Conservation (phyloP, 768 basidiomycete species). For the Russula sp. region DNA sequence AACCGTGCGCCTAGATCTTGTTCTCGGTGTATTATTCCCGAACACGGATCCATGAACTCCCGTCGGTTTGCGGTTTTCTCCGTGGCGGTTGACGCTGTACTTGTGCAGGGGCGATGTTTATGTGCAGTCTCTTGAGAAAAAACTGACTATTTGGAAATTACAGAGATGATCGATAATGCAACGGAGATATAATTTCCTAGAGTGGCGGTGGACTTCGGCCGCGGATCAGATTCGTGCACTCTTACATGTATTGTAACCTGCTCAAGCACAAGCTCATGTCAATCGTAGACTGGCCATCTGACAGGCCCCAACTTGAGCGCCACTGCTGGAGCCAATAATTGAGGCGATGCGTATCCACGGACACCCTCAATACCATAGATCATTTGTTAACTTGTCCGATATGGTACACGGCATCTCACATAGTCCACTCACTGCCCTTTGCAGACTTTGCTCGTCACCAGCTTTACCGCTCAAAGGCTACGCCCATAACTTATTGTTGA, state of each 20-base stretch:
- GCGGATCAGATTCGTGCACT: constrained; percentile 9
- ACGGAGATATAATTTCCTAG: not conserved
- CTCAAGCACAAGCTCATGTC: constrained; percentile 10
- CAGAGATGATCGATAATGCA: not conserved
- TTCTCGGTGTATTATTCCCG: not conserved
- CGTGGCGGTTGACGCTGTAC: not conserved
- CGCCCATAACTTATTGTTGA: not conserved
- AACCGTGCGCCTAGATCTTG: not conserved
- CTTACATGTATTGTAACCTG: constrained; percentile 13
- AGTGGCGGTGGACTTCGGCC: not conserved
- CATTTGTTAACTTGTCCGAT: not conserved
- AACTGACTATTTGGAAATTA: not conserved
- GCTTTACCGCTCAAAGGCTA: not conserved
- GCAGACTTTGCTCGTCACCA: not conserved
- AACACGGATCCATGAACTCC: not conserved
- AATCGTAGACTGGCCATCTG: constrained; percentile 9
- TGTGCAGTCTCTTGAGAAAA: not conserved
- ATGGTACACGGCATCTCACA: constrained; percentile 3
- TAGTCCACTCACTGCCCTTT: not conserved
- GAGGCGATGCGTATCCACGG: constrained; percentile 8
- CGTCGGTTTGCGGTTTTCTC: not conserved
- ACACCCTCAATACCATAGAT: not conserved
- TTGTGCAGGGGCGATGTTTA: not conserved
- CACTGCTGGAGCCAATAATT: constrained; percentile 2
- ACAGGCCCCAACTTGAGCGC: constrained; percentile 6